These are phyloP conservation scores for Leucosporidium scottii DNA, from an alignment of 768 basidiomycete species.

Conservation along the genomic window DNA sequence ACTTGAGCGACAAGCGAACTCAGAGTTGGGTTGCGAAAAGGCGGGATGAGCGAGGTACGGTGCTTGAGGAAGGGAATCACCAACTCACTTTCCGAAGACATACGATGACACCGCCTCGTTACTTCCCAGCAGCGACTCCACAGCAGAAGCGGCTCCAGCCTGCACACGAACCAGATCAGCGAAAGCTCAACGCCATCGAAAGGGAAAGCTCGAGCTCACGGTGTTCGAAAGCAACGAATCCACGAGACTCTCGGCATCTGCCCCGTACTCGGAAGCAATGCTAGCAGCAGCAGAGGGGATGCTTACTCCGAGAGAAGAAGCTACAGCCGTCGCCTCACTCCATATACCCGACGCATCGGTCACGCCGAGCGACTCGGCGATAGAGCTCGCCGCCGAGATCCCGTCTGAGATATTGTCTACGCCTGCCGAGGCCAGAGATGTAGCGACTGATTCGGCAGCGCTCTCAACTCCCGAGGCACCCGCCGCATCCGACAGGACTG, in stretches of 20 bases:
- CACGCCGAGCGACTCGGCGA: too few species aligned
- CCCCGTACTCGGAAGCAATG: too few species aligned
- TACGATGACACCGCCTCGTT: neutral
- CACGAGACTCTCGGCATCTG: too few species aligned
- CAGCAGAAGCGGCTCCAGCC: neutral
- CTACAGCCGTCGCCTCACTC: too few species aligned
- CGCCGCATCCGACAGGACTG: neutral
- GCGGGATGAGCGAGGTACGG: neutral
- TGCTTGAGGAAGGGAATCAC: neutral
- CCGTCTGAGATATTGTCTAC: too few species aligned
- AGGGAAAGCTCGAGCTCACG: too few species aligned
- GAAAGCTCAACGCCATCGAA: too few species aligned
- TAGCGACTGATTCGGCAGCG: neutral
- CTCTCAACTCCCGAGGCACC: neutral
- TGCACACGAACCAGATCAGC: neutral
- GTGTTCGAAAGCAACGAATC: too few species aligned
- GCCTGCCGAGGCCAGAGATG: neutral
- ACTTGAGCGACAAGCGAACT: neutral
- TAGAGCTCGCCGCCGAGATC: too few species aligned
- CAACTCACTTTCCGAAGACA: neutral
- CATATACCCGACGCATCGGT: too few species aligned
- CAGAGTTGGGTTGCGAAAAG: neutral
- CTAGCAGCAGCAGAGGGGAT: neutral
- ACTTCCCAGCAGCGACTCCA: neutral
- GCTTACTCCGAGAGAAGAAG: neutral